A percentile compares a stretch with the other conserved stretches of the same genome.
phyloP scores from a whole-genome alignment of 805 yeast genomes.

The Torulaspora franciscae region DNA sequence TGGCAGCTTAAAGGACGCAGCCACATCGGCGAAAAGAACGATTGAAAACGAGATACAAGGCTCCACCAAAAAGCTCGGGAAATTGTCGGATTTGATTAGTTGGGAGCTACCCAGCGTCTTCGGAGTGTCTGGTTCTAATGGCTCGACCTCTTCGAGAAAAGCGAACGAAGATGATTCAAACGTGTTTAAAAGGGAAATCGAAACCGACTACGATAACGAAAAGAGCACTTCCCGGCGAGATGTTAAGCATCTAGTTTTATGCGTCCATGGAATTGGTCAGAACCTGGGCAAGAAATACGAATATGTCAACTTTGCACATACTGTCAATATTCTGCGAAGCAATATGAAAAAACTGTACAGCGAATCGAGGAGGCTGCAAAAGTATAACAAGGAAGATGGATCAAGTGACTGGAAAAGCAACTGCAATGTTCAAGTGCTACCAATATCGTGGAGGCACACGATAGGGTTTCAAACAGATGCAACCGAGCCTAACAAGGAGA shows the following conservation, averaged over 20 bases:
- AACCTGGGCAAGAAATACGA: slow-evolving; percentile 72
- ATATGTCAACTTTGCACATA: slow-evolving; percentile 81
- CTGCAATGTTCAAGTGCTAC: slow-evolving; percentile 74
- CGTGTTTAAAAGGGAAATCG: slow-evolving; percentile 44
- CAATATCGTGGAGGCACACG: slow-evolving; percentile 86
- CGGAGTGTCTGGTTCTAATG: slow-evolving; percentile 6
- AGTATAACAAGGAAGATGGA: slow-evolving; percentile 42
- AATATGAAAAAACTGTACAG: slow-evolving; percentile 50
- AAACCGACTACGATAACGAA: slow-evolving; percentile 48
- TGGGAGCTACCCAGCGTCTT: slow-evolving; percentile 21
- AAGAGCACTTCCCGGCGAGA: slow-evolving; percentile 36
- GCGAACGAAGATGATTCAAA: slow-evolving; percentile 23
- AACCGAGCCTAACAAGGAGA: slow-evolving; percentile 41
- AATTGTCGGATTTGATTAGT: slow-evolving; percentile 20
- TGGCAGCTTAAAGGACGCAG: slow-evolving; percentile 6
- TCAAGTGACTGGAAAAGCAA: slow-evolving; percentile 43
- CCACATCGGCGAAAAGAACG: slow-evolving; percentile 26
- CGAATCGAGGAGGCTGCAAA: slow-evolving; percentile 39
- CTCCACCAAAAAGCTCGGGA: slow-evolving; percentile 17
- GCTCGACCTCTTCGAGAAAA: neutral
- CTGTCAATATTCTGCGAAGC: slow-evolving; percentile 60
- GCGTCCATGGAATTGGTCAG: slow-evolving; percentile 96
- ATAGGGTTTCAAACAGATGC: slow-evolving; percentile 52
- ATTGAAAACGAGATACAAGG: slow-evolving; percentile 31
- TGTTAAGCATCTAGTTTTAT: slow-evolving; percentile 61